These are phyloP conservation scores for Truncatella angustata DNA, from an alignment of 2,329 filamentous ascomycete species.

Conservation along the genomic window DNA sequence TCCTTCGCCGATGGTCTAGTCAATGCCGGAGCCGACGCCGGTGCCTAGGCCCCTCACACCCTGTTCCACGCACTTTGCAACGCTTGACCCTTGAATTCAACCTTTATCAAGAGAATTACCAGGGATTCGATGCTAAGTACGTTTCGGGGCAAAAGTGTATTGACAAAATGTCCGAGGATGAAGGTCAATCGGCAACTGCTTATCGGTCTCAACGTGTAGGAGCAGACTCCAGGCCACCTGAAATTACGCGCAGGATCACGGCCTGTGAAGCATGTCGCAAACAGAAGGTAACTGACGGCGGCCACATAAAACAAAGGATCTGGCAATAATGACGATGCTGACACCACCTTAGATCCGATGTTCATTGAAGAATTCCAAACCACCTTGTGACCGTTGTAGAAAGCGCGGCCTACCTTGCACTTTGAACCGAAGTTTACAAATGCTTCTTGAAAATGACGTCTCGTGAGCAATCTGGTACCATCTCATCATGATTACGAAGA, in stretches of 20 bases:
- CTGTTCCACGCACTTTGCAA: too few species aligned
- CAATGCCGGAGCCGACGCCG: too few species aligned
- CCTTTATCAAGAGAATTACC: too few species aligned
- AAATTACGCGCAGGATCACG: conserved; percentile 2
- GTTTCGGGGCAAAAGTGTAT: too few species aligned
- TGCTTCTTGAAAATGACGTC: conserved; percentile 10
- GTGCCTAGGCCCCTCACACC: too few species aligned
- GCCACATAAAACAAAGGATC: neutral
- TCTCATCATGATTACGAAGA: too few species aligned
- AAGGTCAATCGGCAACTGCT: too few species aligned
- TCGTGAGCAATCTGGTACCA: conserved; percentile 3
- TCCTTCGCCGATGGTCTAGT: too few species aligned
- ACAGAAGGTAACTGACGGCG: conserved; percentile 9
- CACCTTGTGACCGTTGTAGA: conserved; percentile 10
- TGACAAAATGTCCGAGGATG: too few species aligned
- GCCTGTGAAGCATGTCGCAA: conserved; percentile 12
- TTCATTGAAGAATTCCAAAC: conserved; percentile 8
- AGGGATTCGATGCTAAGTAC: too few species aligned
- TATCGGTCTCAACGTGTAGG: too few species aligned
- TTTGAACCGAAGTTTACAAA: conserved; percentile 11
- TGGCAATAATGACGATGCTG: neutral
- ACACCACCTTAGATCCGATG: conserved; percentile 8
- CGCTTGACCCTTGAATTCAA: too few species aligned
- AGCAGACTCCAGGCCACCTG: neutral
- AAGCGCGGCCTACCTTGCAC: conserved; percentile 10